A percentile compares a stretch with the other conserved stretches of the same genome.
Evolutionary conservation across 345 rosid species (phyloP).

Genomic region (Hevea brasiliensis): DNA sequence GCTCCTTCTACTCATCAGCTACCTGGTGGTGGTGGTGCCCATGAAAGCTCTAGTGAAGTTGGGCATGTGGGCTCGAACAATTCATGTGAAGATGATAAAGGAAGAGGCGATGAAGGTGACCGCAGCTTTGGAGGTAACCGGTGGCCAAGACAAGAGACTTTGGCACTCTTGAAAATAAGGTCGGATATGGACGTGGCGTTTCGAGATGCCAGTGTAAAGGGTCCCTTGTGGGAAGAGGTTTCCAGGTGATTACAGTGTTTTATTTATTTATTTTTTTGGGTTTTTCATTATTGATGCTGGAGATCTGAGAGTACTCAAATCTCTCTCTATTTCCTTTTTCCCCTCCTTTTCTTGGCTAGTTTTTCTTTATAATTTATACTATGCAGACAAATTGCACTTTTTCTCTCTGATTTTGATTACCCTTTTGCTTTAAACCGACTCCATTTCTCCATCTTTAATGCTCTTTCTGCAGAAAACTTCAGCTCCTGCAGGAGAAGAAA

Average conservation of each 20-base stretch:
- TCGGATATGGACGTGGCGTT: slow-evolving; percentile 69
- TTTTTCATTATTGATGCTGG: not conserved
- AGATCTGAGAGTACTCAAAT: slow-evolving; percentile 12
- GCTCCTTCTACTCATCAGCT: not conserved
- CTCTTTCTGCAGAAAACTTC: not conserved
- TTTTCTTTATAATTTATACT: not conserved
- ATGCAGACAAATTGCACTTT: not conserved
- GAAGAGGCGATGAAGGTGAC: slow-evolving; percentile 37
- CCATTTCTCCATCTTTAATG: not conserved
- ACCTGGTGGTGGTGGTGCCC: not conserved
- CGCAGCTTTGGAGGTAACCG: slow-evolving; percentile 64
- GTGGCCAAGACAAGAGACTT: slow-evolving; percentile 80
- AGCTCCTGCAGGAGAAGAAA: no score
- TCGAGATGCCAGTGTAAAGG: slow-evolving; percentile 69
- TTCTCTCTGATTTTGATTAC: not conserved
- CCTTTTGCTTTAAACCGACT: slow-evolving; percentile 9
- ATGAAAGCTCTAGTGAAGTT: slow-evolving; percentile 12
- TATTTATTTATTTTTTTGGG: not conserved
- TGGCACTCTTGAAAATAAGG: slow-evolving; percentile 68
- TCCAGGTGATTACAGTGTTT: slow-evolving; percentile 44
- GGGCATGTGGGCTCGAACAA: slow-evolving; percentile 24
- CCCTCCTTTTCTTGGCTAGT: not conserved
- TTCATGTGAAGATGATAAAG: slow-evolving; percentile 31
- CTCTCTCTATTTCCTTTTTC: not conserved
- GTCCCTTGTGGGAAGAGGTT: slow-evolving; percentile 67